Percentiles rank a stretch among this genome's conserved stretches.
Evolutionary conservation across 1,284 basidiomycete species (phyloP).

Genomic region (Ustilago loliicola): DNA sequence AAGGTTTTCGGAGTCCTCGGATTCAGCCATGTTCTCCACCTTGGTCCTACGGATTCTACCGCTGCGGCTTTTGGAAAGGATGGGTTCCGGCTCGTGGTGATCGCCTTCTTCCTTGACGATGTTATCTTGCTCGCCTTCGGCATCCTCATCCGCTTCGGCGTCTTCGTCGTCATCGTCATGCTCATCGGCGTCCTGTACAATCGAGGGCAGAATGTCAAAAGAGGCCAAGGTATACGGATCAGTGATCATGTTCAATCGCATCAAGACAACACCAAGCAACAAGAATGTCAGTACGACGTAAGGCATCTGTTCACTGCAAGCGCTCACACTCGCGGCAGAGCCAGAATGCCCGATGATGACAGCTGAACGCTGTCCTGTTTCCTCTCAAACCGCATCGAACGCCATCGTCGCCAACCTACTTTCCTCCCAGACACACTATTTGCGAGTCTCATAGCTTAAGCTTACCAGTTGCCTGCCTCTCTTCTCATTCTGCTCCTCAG

Average conservation of each 20-base stretch:
- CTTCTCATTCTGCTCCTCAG: background rate
- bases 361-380: background rate
- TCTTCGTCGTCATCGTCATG: constrained; percentile 43
- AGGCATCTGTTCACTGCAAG: background rate
- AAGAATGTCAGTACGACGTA: constrained; percentile 20
- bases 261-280: background rate
- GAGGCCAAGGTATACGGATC: constrained; percentile 2
- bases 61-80: constrained; percentile 41
- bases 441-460: constrained; percentile 6
- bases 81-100: constrained; percentile 26
- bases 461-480: constrained; percentile 23
- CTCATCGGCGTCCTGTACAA: constrained; percentile 28
- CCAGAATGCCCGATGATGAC: background rate
- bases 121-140: constrained; percentile 26
- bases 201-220: no score
- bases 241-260: constrained; percentile 8
- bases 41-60: constrained; percentile 35
- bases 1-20: constrained; percentile 25
- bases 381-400: background rate
- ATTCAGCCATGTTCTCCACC: constrained; percentile 38
- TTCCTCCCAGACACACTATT: background rate
- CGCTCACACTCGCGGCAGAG: background rate
- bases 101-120: constrained; percentile 18
- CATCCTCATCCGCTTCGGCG: constrained; percentile 38
- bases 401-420: background rate